phyloP scores from a whole-genome alignment of 1,139 yeast genomes.

The Kodamaea sp. region DNA sequence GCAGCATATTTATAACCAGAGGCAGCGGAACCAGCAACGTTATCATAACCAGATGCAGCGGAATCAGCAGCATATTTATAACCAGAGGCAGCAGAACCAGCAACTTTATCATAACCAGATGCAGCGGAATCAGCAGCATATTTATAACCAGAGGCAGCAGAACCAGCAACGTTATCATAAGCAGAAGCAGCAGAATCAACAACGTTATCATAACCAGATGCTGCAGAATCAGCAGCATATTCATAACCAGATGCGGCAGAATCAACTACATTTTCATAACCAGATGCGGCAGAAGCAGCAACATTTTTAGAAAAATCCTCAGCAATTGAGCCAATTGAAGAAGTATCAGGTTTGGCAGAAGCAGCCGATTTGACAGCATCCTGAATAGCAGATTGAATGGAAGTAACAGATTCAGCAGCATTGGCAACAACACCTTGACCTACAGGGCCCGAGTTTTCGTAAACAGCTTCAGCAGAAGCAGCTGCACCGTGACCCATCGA shows the following conservation, averaged over 20 bases:
- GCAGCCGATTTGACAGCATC: slow-evolving; percentile 5
- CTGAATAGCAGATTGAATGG: slow-evolving; percentile 6
- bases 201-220: background rate
- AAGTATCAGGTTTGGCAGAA: background rate
- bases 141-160: background rate
- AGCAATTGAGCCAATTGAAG: background rate
- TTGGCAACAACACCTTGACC: background rate
- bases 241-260: background rate
- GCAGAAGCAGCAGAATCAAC: background rate
- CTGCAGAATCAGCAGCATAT: background rate
- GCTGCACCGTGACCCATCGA: too few relatives aligned
- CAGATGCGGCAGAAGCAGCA: background rate
- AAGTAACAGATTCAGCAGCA: background rate
- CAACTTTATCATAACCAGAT: background rate
- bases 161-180: too few relatives aligned
- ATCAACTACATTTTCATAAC: background rate
- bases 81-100: background rate
- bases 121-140: slow-evolving; percentile 1
- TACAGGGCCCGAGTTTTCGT: too few relatives aligned
- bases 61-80: background rate
- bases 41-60: slow-evolving; percentile 1
- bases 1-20: background rate
- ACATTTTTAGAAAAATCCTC: background rate
- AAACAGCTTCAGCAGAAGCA: background rate
- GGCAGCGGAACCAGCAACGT: background rate